Base-by-base conservation (phyloP, 2,329 filamentous ascomycete genomes). In the Raffaelea albimanens region DNA sequence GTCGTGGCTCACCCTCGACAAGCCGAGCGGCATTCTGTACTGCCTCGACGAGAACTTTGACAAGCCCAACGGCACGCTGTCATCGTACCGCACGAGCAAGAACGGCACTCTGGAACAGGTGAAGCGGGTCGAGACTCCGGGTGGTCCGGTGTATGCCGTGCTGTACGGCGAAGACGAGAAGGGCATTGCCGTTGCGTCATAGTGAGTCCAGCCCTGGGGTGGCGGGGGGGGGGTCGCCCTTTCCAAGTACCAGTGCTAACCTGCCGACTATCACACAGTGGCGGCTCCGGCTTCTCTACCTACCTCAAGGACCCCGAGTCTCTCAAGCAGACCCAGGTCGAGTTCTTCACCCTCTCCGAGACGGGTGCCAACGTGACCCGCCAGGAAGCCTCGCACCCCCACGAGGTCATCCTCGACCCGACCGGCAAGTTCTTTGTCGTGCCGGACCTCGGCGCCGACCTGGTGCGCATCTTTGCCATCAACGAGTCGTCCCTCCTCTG, bases 381-480 rank as follows among this genome's bases (percentile, higher is more conserved):
- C 45, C 78, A 85, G 61, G 67, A 75, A 39, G 67, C 70, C 7
- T 67, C 81, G 3, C 79, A 83, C 58, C 80, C 81, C 18, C 82
- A 86, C 61, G 66, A 83, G 58, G 72, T 76, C n/a, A 60, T 83
- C 45, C 59, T 82, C 31, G 83, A 87, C 58, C 83, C 82, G 7
- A 82, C 77, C 2, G 75, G 73, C 5, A 57, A 68, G n/a, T 87
- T 75, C 60, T 56, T 85, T 23, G 57, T 85, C 9, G 72, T 80
- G 9, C 81, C 82, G 1, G 83, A 87, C 55, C 69, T 89, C 5
- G 79, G 83, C 38, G 70, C 75, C 48, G 83, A 87, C 55, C 56
- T 78, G 7, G 61, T 86, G 43, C 78, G 76, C 52, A 63, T 67
- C 48, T 86, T 76, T 59, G 58, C 64, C 47, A 69, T 83, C 56